phyloP scores from a whole-genome alignment of 2,329 filamentous ascomycete species.

The Aureobasidium sp. region DNA sequence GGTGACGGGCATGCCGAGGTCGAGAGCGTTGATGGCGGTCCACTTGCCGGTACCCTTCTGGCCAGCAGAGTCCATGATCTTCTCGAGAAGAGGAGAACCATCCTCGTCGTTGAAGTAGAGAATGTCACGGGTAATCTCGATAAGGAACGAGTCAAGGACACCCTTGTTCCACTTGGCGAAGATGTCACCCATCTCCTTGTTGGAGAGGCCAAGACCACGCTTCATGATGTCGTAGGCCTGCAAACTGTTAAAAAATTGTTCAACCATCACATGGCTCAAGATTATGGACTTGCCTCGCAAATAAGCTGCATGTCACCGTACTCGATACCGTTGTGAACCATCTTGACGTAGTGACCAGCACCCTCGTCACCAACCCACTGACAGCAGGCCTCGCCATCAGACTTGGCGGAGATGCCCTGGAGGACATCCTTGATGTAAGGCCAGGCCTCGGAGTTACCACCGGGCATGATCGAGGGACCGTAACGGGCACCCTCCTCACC shows the following conservation, averaged over 20 bases:
- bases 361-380: slow-evolving; percentile 99
- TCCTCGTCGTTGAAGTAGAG: slow-evolving; percentile 98
- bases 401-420: slow-evolving; percentile 96
- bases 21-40: slow-evolving; percentile 98
- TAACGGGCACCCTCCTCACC: slow-evolving; percentile 99
- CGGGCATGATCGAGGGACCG: slow-evolving; percentile 96
- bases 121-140: slow-evolving; percentile 98
- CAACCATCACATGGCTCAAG: background rate
- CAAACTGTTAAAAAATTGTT: slow-evolving; percentile 18
- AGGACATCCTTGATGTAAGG: slow-evolving; percentile 98
- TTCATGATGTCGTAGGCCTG: slow-evolving; percentile 99
- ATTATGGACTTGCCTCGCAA: slow-evolving; percentile 65
- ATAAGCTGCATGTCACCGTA: slow-evolving; percentile 99
- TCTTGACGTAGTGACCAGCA: slow-evolving; percentile 99
- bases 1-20: slow-evolving; percentile 97
- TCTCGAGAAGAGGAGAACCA: slow-evolving; percentile 84
- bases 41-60: slow-evolving; percentile 99
- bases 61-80: slow-evolving; percentile 96
- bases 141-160: slow-evolving; percentile 96
- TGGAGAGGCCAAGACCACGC: slow-evolving; percentile 80
- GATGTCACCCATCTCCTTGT: slow-evolving; percentile 94
- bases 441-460: slow-evolving; percentile 97
- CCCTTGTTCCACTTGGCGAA: slow-evolving; percentile 97
- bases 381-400: slow-evolving; percentile 93
- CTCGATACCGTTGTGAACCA: slow-evolving; percentile 99